Base-by-base conservation (phyloP, 176 grass and related monocot genomes). In the Musa acuminata region DNA sequence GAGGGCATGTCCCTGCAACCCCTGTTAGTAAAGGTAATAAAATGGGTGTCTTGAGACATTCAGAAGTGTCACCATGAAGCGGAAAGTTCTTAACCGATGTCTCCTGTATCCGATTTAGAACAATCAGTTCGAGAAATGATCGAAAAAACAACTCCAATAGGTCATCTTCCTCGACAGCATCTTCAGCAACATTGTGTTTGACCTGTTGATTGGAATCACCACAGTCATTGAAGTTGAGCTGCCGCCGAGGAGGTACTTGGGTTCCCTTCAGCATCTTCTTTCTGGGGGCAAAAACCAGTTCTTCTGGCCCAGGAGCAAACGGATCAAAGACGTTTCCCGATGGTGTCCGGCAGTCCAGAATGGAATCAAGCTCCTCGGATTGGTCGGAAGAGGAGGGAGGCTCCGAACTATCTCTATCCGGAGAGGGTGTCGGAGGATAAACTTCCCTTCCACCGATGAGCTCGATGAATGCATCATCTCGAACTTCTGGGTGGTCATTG, bases 1-100 rank as follows among this genome's bases (percentile, higher is more conserved):
- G 73, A 72, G 87, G 87, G 65, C 87, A 93, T 51, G 84, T 74
- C n/a, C 84, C 83, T 62, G 80, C 87, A 69, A 83, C 70, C 67
- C 90, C 84, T 43, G 64, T 81, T 8, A 87, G 80, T 0, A 81
- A 66, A 74, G 90, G 82, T 58, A 64, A 62, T 1, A 80, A 89
- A 62, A 58, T 53, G 43, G 90, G 87, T 52, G 90, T 93, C 76
- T 71, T 83, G 1, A 14, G 79, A 76, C 67, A 60, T 75, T 57
- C 77, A 74, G 35, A 10, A 62, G 57, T 55, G 52, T 20, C 78
- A 8, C 71, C 64, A 65, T 80, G 64, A 67, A 53, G 21, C 14
- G 19, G 43, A 62, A 82, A 20, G 21, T 20, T 69, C 22, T 72
- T 62, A 27, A 16, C 71, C 24, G 12, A n/a, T 49, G 64, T 58